Conservation (phyloP, 495 filamentous ascomycete species). For the Amphirosellinia nigrospora region DNA sequence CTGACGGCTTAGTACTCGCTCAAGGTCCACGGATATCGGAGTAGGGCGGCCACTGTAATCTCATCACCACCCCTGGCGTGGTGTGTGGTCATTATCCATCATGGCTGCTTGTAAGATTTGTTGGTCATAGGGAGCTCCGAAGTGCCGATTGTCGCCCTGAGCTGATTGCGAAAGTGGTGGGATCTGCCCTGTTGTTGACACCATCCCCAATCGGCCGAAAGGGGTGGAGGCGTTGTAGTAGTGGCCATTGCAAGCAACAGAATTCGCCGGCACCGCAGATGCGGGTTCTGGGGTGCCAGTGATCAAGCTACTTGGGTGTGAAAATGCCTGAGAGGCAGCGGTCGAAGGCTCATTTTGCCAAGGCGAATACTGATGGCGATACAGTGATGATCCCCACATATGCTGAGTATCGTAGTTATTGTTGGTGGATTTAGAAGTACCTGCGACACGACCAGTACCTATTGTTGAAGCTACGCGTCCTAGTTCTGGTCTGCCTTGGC, state of each 20-base stretch:
- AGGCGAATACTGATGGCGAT: slow-evolving; percentile 21
- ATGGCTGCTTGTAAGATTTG: slow-evolving; percentile 29
- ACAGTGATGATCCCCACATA: slow-evolving; percentile 25
- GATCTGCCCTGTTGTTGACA: slow-evolving; percentile 31
- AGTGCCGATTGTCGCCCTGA: slow-evolving; percentile 21
- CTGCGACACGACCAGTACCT: neutral
- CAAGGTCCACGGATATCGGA: neutral
- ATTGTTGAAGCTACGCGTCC: slow-evolving; percentile 11
- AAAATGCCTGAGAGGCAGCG: slow-evolving; percentile 33
- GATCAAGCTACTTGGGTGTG: slow-evolving; percentile 45
- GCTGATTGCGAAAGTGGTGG: slow-evolving; percentile 34
- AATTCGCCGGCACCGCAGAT: slow-evolving; percentile 25
- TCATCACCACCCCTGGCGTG: slow-evolving; percentile 32
- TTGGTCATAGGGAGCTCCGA: slow-evolving; percentile 31
- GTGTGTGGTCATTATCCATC: slow-evolving; percentile 30
- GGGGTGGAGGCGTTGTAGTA: slow-evolving; percentile 33
- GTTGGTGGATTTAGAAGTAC: slow-evolving; percentile 23
- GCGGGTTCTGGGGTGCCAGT: slow-evolving; percentile 35
- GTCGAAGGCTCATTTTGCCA: slow-evolving; percentile 10
- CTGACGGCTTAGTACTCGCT: neutral
- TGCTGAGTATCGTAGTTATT: slow-evolving; percentile 17
- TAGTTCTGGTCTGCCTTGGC: slow-evolving; percentile 16
- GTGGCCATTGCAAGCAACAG: slow-evolving; percentile 32
- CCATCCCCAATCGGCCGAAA: slow-evolving; percentile 30
- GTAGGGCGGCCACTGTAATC: too few species aligned